Evolutionary conservation across 2,329 filamentous ascomycete genomes (phyloP), one percentile per base, ranked within the genome.

Genomic region (Aureobasidium sp.): DNA sequence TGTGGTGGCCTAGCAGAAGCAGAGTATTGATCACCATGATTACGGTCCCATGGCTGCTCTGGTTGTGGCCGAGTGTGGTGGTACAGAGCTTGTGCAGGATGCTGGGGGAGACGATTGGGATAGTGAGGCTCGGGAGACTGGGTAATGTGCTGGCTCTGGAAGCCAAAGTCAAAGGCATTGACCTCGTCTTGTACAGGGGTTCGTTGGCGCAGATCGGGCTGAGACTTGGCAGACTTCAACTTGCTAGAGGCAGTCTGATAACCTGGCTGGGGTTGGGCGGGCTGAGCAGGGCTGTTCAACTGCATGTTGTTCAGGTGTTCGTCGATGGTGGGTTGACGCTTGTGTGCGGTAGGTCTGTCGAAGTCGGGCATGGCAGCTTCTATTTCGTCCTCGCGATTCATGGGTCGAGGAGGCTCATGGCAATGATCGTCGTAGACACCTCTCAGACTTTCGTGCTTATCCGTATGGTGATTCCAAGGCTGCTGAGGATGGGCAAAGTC

Each of bases 171-270:
- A 31, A 58, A 58, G 67, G 68, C 88, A 85, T 15, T 50, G 10
- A 85, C 88, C 65, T 85, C 85, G 13, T 57, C 43, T 19, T 51
- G 55, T 7, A 59, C 57, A 31, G 53, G 53, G 3, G 53, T 46
- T 9, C 40, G 53, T 19, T 45, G 43, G 5, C 31, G 42, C 46
- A 40, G 4, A 38, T 55, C 54, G 29, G 62, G 43, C n/a, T 31
- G 21, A 3, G 62, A 55, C 25, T 53, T 60, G 21, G 57, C 51
- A 23, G 57, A 35, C 9, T 46, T 3, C 81, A 79, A 65, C 84
- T 79, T 37, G 82, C 78, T 61, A 88, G 73, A 68, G 88, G 51
- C 82, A 31, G 86, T 85, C 68, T 89, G 86, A 11, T 86, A 89
- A 64, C 85, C 85, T 17, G 43, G 27, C 19, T 45, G 45, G 13